A percentile compares a stretch with the other conserved stretches of the same genome.
Evolutionary conservation across 2,329 filamentous ascomycete species (phyloP).

Genomic region (Sclerotinia glacialis): DNA sequence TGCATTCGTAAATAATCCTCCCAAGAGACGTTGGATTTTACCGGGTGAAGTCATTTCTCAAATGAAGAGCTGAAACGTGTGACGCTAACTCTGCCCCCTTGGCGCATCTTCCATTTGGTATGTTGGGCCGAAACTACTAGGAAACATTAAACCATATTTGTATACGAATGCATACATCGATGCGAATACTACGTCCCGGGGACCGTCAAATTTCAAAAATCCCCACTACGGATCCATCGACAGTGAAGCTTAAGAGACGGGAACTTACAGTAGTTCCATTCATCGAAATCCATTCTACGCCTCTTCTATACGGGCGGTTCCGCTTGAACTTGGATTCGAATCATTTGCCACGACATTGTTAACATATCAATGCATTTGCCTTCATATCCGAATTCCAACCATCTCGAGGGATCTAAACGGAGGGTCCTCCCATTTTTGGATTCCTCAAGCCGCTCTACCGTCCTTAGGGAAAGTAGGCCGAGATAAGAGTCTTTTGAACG

Average conservation of each 20-base stretch:
- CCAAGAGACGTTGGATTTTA: background rate
- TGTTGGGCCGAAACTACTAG: background rate
- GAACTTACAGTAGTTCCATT: constrained; percentile 1
- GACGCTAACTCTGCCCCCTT: background rate
- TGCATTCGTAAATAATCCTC: background rate
- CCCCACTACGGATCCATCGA: constrained; percentile 2
- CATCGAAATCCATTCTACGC: background rate
- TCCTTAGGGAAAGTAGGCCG: background rate
- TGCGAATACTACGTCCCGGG: background rate
- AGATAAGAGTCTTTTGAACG: constrained; percentile 4
- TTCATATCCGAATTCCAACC: background rate
- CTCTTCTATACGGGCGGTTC: background rate
- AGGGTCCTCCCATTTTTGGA: constrained; percentile 11
- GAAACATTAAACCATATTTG: background rate
- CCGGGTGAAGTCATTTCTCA: background rate
- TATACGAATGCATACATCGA: background rate
- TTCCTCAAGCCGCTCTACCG: background rate
- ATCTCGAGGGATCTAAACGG: background rate
- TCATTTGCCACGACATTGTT: background rate
- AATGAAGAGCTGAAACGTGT: background rate
- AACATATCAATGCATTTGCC: background rate
- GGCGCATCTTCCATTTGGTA: constrained; percentile 1
- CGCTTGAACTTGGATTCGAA: background rate
- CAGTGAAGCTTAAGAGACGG: constrained; percentile 1
- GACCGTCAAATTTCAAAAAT: constrained; percentile 1